A percentile compares a stretch with the other conserved stretches of the same genome.
Evolutionary conservation across 106 monocot genomes (phyloP).

Genomic region (Acorus calamus): DNA sequence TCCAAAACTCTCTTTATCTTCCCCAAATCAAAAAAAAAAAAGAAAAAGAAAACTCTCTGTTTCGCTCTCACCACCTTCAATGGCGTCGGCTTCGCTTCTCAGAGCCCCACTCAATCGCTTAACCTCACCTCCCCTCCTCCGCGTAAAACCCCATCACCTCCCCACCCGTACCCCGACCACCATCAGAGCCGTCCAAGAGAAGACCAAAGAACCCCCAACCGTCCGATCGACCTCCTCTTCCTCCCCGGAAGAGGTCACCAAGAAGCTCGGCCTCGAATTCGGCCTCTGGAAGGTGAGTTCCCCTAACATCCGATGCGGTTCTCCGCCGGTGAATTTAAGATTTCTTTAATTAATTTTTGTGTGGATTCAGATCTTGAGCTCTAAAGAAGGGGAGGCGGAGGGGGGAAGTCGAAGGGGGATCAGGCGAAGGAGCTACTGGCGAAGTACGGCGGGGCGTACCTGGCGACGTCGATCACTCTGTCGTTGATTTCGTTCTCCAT

Average conservation of each 20-base stretch:
- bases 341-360: neutral
- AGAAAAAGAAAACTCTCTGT: too few species aligned
- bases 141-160: neutral
- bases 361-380: constrained; percentile 58
- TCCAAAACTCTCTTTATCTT: too few species aligned
- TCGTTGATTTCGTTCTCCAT: constrained; percentile 84
- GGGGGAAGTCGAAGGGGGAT: constrained; percentile 65
- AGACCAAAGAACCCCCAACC: constrained; percentile 29
- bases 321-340: neutral
- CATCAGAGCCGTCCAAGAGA: constrained; percentile 31
- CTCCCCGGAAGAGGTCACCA: constrained; percentile 46
- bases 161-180: neutral
- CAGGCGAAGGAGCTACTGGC: constrained; percentile 81
- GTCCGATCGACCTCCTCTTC: neutral
- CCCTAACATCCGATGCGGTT: neutral
- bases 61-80: too few species aligned
- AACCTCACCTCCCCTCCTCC: constrained; percentile 2
- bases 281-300: constrained; percentile 81
- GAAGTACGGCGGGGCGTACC: constrained; percentile 90
- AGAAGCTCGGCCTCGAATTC: constrained; percentile 82
- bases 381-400: constrained; percentile 30
- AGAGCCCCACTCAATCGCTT: constrained; percentile 1
- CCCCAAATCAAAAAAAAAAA: too few species aligned
- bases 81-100: too few species aligned
- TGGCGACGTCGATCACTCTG: constrained; percentile 86